A percentile compares a stretch with the other conserved stretches of the same genome.
Conservation (phyloP, 2,329 filamentous ascomycete genomes). For the Thermothelomyces thermophilus region DNA sequence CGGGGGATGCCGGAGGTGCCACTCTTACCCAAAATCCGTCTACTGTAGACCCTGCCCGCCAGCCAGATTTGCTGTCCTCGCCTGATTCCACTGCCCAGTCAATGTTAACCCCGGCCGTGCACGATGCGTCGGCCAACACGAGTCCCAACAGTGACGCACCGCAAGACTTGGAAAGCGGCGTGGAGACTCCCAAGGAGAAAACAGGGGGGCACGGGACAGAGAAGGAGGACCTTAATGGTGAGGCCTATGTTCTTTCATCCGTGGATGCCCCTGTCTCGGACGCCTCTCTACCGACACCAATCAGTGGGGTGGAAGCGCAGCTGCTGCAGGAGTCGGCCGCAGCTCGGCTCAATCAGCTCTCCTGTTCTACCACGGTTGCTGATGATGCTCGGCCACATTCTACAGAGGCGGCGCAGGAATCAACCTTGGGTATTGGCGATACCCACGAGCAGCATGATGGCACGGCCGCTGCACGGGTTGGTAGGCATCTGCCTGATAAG, state of each 20-base stretch:
- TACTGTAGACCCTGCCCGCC: conserved; percentile 31
- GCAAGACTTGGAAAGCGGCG: conserved; percentile 43
- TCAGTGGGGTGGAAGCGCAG: conserved; percentile 39
- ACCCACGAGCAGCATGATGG: not conserved
- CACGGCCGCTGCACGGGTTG: not conserved
- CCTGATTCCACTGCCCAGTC: conserved; percentile 65
- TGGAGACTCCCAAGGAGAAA: conserved; percentile 19
- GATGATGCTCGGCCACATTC: not conserved
- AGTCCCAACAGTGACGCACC: conserved; percentile 64
- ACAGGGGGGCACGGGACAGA: too few species aligned
- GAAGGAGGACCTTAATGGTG: too few species aligned
- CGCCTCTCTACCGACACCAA: conserved; percentile 17
- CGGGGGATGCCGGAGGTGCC: conserved; percentile 25
- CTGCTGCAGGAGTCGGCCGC: conserved; percentile 38
- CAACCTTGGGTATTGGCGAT: too few species aligned
- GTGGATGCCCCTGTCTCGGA: conserved; percentile 13
- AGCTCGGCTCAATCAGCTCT: conserved; percentile 14
- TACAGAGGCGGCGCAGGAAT: not conserved
- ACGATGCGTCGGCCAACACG: conserved; percentile 64
- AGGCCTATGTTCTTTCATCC: not conserved
- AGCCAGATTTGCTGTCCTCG: conserved; percentile 44
- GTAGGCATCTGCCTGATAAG: not conserved
- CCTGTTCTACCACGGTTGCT: not conserved
- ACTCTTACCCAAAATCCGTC: conserved; percentile 28
- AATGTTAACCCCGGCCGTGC: conserved; percentile 62